Conservation (phyloP, 2,329 filamentous ascomycete species). For the Atkinsonella hypoxylon region DNA sequence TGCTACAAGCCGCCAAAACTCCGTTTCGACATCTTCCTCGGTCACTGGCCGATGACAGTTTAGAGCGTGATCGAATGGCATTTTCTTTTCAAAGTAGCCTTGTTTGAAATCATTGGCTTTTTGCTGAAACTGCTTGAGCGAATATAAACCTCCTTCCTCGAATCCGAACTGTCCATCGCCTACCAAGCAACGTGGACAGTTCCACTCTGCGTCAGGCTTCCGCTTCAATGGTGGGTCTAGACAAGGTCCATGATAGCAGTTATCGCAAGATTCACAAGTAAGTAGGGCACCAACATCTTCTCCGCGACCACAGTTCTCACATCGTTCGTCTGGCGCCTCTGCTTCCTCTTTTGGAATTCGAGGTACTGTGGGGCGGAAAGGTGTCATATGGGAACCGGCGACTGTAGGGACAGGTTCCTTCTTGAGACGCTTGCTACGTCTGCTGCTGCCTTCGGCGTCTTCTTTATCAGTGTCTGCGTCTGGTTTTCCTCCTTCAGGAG, state of each 20-base stretch:
- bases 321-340: conserved; percentile 47
- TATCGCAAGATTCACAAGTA: conserved; percentile 84
- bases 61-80: conserved; percentile 74
- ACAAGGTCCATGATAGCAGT: conserved; percentile 75
- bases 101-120: conserved; percentile 94
- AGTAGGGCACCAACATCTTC: conserved; percentile 62
- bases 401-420: conserved; percentile 74
- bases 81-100: conserved; percentile 80
- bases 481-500: conserved; percentile 33
- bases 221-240: conserved; percentile 73
- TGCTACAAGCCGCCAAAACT: conserved; percentile 93
- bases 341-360: conserved; percentile 46
- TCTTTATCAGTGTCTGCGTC: conserved; percentile 38
- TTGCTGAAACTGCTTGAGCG: conserved; percentile 88
- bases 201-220: conserved; percentile 81
- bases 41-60: conserved; percentile 73
- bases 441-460: conserved; percentile 54
- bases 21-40: conserved; percentile 89
- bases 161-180: conserved; percentile 96
- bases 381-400: conserved; percentile 91
- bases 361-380: conserved; percentile 72
- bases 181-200: conserved; percentile 88
- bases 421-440: conserved; percentile 85
- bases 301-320: conserved; percentile 73
- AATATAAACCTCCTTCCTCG: conserved; percentile 92